phyloP scores from a whole-genome alignment of 73 alveolate genomes.

The Tetrahymena borealis region DNA sequence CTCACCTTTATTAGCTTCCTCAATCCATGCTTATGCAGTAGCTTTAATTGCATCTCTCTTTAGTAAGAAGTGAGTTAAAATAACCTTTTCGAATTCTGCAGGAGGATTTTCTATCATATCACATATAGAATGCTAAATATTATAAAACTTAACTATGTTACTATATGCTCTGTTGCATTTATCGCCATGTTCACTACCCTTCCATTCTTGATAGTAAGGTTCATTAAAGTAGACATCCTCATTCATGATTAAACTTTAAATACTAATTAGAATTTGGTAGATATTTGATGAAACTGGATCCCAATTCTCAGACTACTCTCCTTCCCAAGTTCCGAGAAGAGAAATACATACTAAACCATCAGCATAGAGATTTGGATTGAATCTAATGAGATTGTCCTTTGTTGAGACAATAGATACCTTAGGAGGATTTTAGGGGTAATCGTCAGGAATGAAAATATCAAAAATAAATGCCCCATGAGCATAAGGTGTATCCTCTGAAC shows the following conservation, averaged over 20 bases:
- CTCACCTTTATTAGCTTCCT: slow-evolving; percentile 44
- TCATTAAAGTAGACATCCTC: slow-evolving; percentile 63
- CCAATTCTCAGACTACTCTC: slow-evolving; percentile 63
- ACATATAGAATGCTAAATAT: slow-evolving; percentile 66
- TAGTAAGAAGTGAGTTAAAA: slow-evolving; percentile 53
- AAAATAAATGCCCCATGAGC: slow-evolving; percentile 66
- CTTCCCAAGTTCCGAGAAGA: slow-evolving; percentile 71
- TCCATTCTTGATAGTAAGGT: slow-evolving; percentile 49
- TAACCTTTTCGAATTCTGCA: slow-evolving; percentile 56
- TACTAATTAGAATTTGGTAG: slow-evolving; percentile 53
- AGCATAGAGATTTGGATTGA: slow-evolving; percentile 68
- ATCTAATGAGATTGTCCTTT: slow-evolving; percentile 58
- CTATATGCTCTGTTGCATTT: slow-evolving; percentile 58
- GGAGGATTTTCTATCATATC: slow-evolving; percentile 68
- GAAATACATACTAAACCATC: slow-evolving; percentile 69
- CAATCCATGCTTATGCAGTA: slow-evolving; percentile 61
- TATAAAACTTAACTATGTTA: slow-evolving; percentile 58
- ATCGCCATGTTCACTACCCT: slow-evolving; percentile 52
- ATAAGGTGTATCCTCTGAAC: slow-evolving; percentile 74
- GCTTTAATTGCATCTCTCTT: slow-evolving; percentile 59
- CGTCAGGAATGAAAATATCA: slow-evolving; percentile 51
- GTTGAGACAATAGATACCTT: slow-evolving; percentile 53
- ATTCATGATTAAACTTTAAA: slow-evolving; percentile 68
- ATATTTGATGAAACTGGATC: slow-evolving; percentile 54
- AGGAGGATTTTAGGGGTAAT: slow-evolving; percentile 70